Evolutionary conservation across 148 eudicot species (phyloP).

Genomic region (Vaccinium macrocarpon): DNA sequence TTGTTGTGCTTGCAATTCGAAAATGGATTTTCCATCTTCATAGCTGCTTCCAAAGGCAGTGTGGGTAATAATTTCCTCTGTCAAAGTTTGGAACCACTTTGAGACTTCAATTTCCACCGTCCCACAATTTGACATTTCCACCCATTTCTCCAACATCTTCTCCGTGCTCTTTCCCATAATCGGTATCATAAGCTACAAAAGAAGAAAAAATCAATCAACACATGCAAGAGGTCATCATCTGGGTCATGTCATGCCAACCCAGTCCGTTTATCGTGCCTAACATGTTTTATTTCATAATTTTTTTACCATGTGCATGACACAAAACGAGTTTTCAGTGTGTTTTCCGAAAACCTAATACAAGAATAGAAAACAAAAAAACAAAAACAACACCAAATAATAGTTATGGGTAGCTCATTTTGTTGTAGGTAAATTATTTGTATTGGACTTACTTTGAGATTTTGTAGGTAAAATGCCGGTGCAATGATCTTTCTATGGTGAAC

Average conservation of each 20-base stretch:
- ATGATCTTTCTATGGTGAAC: slow-evolving; percentile 60
- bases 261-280: not conserved
- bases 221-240: not conserved
- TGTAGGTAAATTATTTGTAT: not conserved
- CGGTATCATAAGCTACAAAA: slow-evolving; percentile 54
- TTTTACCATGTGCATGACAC: not conserved
- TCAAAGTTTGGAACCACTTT: slow-evolving; percentile 50
- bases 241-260: too few relatives aligned
- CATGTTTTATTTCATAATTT: not conserved
- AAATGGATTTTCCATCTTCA: slow-evolving; percentile 54
- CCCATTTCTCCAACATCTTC: slow-evolving; percentile 62
- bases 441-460: slow-evolving; percentile 58
- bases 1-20: slow-evolving; percentile 57
- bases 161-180: slow-evolving; percentile 50
- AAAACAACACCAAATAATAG: not conserved
- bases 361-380: not conserved
- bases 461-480: slow-evolving; percentile 51
- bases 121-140: slow-evolving; percentile 37
- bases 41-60: slow-evolving; percentile 57
- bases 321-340: not conserved
- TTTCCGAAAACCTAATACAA: not conserved
- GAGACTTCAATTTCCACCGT: slow-evolving; percentile 61
- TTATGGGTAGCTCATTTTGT: too few relatives aligned
- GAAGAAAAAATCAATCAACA: not conserved
- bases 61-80: slow-evolving; percentile 51